phyloP scores from a whole-genome alignment of 179 eudicot genomes.

The Monotropa hypopitys region DNA sequence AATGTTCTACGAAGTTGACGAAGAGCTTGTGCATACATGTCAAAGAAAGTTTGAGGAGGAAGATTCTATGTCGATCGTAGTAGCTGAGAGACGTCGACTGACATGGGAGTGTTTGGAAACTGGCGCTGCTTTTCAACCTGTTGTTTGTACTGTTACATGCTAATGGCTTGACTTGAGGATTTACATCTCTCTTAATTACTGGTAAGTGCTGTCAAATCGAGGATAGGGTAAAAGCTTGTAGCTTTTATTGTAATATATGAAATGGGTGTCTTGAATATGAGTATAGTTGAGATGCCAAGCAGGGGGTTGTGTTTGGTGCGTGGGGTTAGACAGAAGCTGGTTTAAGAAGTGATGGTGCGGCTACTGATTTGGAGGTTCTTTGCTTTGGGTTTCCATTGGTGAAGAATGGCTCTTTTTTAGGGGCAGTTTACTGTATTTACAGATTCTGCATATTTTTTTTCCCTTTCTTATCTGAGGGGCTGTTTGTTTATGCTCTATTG shows the following conservation, averaged over 20 bases:
- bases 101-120: constrained; percentile 62
- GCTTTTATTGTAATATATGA: constrained; percentile 5
- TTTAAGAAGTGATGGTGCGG: background rate
- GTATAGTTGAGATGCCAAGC: background rate
- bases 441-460: background rate
- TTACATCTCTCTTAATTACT: background rate
- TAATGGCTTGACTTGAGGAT: background rate
- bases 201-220: background rate
- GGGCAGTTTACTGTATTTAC: background rate
- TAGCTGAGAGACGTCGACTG: constrained; percentile 38
- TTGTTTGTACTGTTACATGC: constrained; percentile 20
- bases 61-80: constrained; percentile 21
- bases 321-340: background rate
- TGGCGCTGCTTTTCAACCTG: constrained; percentile 36
- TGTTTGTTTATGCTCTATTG: no score
- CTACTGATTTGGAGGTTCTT: background rate
- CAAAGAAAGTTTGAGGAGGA: constrained; percentile 44
- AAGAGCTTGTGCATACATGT: constrained; percentile 38
- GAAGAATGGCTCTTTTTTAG: no score
- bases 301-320: background rate
- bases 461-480: background rate
- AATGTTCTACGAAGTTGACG: constrained; percentile 57
- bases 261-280: background rate
- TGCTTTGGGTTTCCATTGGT: background rate
- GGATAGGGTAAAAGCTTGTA: background rate